A percentile compares a stretch with the other conserved stretches of the same genome.
These are phyloP conservation scores for Inga leiocalycina DNA, from an alignment of 306 rosid genomes.

Conservation along the genomic window DNA sequence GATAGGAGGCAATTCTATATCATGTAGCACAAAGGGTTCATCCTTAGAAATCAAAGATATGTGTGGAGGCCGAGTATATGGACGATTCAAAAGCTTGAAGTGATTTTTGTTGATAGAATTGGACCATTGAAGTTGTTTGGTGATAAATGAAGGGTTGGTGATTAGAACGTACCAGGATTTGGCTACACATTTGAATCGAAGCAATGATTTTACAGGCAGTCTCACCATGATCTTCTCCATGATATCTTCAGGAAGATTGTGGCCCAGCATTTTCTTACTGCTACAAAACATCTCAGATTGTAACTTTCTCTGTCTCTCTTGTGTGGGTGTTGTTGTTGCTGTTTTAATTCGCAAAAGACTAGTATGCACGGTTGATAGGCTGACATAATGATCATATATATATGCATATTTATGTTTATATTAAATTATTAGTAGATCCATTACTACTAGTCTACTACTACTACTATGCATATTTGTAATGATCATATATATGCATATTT, in stretches of 20 bases:
- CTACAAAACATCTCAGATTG: too few relatives aligned
- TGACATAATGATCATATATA: too few relatives aligned
- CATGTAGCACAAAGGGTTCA: not conserved
- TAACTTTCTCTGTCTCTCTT: too few relatives aligned
- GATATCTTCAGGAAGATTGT: not conserved
- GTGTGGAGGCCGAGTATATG: not conserved
- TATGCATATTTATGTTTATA: too few relatives aligned
- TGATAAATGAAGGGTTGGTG: not conserved
- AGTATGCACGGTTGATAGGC: too few relatives aligned
- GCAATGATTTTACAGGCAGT: constrained; percentile 7
- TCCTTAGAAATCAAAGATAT: not conserved
- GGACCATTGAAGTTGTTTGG: not conserved
- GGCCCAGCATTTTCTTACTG: not conserved
- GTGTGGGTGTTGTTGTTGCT: too few relatives aligned
- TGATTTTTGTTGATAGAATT: not conserved
- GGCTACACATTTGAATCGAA: constrained; percentile 21
- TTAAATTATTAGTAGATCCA: too few relatives aligned
- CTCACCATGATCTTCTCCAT: not conserved
- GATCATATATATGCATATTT: too few relatives aligned
- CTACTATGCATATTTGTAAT: too few relatives aligned
- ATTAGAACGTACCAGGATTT: not conserved
- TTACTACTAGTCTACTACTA: too few relatives aligned
- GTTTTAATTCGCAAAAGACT: too few relatives aligned
- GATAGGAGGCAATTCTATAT: not conserved
- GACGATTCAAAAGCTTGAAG: not conserved